These are phyloP conservation scores for Nicotiana paniculata DNA, from an alignment of 257 asterid genomes.

Conservation along the genomic window DNA sequence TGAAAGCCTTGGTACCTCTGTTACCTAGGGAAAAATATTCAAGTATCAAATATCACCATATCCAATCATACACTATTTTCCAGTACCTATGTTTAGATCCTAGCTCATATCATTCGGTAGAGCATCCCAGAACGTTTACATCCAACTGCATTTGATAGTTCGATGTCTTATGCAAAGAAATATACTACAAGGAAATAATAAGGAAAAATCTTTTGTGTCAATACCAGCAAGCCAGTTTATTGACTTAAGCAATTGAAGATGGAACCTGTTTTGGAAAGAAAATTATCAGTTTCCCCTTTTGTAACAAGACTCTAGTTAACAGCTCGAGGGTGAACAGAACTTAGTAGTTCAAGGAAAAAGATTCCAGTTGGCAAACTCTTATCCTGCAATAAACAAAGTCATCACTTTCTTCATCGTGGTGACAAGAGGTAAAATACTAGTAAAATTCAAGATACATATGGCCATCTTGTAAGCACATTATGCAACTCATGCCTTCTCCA, in stretches of 20 bases:
- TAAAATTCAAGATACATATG: neutral
- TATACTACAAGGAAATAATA: neutral
- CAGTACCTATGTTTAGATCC: neutral
- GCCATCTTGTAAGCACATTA: neutral
- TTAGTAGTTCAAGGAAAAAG: conserved; percentile 55
- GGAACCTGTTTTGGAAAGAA: neutral
- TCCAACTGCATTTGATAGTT: neutral
- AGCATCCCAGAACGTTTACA: neutral
- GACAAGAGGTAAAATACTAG: neutral
- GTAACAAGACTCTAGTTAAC: conserved; percentile 67
- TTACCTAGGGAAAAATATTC: neutral
- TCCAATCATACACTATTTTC: neutral
- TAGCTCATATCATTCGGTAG: neutral
- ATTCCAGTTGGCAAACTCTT: conserved; percentile 43
- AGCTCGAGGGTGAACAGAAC: conserved; percentile 59
- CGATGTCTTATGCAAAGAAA: neutral
- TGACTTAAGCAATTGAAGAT: neutral
- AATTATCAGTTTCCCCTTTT: conserved; percentile 52
- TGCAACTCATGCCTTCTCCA: neutral
- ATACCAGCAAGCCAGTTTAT: neutral
- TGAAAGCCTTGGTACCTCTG: neutral
- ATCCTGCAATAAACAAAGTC: conserved; percentile 26
- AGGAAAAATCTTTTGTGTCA: neutral
- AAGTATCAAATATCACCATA: neutral
- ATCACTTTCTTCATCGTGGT: neutral